Evolutionary conservation across 2,329 filamentous ascomycete species (phyloP), one percentile per base, ranked within the genome.

Genomic region (Cladophialophora psammophila): DNA sequence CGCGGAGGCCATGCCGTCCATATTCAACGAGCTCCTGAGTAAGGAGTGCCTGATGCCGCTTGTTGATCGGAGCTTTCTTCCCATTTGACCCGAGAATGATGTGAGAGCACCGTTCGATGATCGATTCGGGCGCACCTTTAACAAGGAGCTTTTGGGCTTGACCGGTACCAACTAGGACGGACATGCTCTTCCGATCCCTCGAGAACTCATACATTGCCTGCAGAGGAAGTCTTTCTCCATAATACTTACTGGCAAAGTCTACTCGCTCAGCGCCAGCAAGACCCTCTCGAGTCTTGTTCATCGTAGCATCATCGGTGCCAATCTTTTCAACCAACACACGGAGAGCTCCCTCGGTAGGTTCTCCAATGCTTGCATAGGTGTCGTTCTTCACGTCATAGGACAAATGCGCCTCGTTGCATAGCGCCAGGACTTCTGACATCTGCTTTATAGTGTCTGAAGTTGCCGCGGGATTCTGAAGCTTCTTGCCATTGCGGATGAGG

Each of bases 121-220:
- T 90, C 12, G 93, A 93, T 80, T 99, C 95, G 5, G 95, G 95
- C 20, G 96, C 95, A 74, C 95, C 95, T 82, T 99, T 99, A 72
- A 99, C 94, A 57, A 99, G 86, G 10, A 99, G 88, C 78, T 91
- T 93, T 81, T 95, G 88, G 60, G 88, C 80, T 58, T 85, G 83
- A 64, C 87, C 90, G 63, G 86, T 85, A 71, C 90, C 86, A 69
- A 96, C 92, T 66, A 98, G 83, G 40, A 99, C 96, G 56, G 95
- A 99, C 95, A 99, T 99, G 80, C 94, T 98, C 87, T 99, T 99
- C 70, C 95, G 89, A 80, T 99, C 95, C 74, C 95, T 90, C 1
- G 95, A 98, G 81, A 99, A 99, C 78, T 99, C 95, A 74, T 93
- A 99, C 10, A 93, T 97, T 8, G 94, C 90, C 64, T 97, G 85